Percentiles rank a stretch among this genome's conserved stretches.
Conservation (phyloP, 208 protist genomes). For the Acanthamoeba culbertsoni region DNA sequence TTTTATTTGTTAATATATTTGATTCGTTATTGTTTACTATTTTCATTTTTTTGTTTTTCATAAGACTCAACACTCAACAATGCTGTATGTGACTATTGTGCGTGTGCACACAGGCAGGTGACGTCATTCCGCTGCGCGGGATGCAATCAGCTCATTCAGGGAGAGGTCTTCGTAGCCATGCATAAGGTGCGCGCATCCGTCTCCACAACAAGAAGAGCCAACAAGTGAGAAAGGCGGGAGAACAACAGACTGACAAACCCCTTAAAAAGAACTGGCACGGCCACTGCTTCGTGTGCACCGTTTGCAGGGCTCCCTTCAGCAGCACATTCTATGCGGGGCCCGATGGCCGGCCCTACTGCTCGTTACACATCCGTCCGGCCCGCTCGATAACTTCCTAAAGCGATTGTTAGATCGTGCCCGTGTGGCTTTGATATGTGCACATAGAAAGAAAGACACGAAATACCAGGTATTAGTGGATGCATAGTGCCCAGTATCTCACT, state of each 20-base stretch:
- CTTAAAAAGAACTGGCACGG: slow-evolving; percentile 9
- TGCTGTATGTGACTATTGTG: background rate
- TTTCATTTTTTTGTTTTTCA: background rate
- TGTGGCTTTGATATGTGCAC: no score
- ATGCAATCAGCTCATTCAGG: background rate
- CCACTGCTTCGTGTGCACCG: background rate
- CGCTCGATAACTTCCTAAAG: background rate
- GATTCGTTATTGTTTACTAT: background rate
- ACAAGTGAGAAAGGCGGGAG: no score
- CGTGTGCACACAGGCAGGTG: no score
- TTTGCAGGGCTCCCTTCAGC: background rate
- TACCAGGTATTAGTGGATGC: no score
- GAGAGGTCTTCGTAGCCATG: slow-evolving; percentile 24
- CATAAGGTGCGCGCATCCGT: background rate
- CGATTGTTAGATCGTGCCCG: no score
- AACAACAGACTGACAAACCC: background rate
- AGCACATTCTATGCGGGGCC: background rate
- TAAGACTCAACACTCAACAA: background rate
- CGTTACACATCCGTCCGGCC: background rate
- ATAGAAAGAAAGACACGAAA: no score
- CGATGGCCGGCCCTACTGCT: background rate
- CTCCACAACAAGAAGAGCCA: no score
- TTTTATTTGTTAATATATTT: background rate
- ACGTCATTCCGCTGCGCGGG: background rate
- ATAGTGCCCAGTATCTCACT: no score